Percentiles rank a stretch among this genome's conserved stretches.
Conservation (phyloP, 2,329 filamentous ascomycete species). For the Botrytis cinerea region DNA sequence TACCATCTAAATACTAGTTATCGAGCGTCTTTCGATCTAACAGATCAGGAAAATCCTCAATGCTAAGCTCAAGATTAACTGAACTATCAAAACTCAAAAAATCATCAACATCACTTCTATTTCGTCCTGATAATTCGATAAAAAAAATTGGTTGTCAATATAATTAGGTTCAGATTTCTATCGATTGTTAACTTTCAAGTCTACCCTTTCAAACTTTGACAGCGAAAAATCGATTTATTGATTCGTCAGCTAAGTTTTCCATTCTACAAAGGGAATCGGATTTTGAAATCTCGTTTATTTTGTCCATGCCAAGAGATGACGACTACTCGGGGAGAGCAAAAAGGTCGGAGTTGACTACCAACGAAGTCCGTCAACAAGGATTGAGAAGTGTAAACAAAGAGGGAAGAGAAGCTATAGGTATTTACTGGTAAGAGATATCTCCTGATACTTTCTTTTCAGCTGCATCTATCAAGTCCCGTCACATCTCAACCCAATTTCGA, state of each 20-base stretch:
- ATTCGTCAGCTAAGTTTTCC: neutral
- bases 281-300: neutral
- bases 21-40: neutral
- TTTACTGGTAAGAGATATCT: rapidly evolving
- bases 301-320: neutral
- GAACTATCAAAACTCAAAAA: neutral
- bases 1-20: neutral
- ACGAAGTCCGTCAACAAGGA: neutral
- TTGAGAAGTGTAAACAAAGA: neutral
- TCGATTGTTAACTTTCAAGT: neutral
- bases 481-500: neutral
- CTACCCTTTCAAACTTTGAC: neutral
- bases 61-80: neutral
- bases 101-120: neutral
- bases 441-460: neutral
- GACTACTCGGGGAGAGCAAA: neutral
- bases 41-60: neutral
- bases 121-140: neutral
- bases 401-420: neutral
- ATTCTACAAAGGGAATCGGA: neutral
- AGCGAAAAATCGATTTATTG: neutral
- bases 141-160: rapidly evolving
- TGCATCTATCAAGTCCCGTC: neutral
- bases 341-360: neutral
- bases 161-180: neutral